These are phyloP conservation scores for Aspergillus aculeatus DNA, from an alignment of 2,329 filamentous ascomycete genomes.

Conservation along the genomic window DNA sequence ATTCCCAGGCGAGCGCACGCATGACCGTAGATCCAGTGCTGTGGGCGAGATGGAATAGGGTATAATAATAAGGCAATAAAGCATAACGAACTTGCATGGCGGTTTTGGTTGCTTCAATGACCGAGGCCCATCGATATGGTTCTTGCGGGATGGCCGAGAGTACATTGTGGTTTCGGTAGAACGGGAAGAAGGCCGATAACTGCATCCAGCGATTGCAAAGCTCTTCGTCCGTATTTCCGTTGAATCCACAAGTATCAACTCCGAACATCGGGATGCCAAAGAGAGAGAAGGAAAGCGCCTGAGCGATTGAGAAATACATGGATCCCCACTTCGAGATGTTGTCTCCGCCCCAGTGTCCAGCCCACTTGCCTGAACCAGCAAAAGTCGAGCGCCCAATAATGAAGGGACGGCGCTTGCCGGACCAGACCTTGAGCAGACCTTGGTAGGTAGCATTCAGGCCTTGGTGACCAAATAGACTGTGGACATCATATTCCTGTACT, in stretches of 20 bases:
- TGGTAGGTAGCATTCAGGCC: conserved; percentile 76
- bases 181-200: conserved; percentile 71
- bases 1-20: conserved; percentile 72
- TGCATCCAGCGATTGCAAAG: conserved; percentile 75
- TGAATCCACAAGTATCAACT: conserved; percentile 69
- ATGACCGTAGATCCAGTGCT: conserved; percentile 67
- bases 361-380: conserved; percentile 70
- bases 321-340: conserved; percentile 69
- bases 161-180: conserved; percentile 74
- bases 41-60: conserved; percentile 66
- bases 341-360: conserved; percentile 81
- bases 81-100: conserved; percentile 71
- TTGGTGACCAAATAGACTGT: conserved; percentile 75
- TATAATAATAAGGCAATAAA: conserved; percentile 74
- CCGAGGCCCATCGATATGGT: conserved; percentile 67
- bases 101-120: conserved; percentile 61
- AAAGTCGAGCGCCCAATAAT: conserved; percentile 83
- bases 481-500: conserved; percentile 74
- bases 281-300: conserved; percentile 71
- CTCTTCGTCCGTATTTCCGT: conserved; percentile 65
- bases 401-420: conserved; percentile 73
- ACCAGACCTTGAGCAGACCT: conserved; percentile 63
- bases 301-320: conserved; percentile 75
- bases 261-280: conserved; percentile 79
- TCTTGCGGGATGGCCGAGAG: conserved; percentile 64